phyloP scores from a whole-genome alignment of 306 rosid species.

The Medicago lupulina region DNA sequence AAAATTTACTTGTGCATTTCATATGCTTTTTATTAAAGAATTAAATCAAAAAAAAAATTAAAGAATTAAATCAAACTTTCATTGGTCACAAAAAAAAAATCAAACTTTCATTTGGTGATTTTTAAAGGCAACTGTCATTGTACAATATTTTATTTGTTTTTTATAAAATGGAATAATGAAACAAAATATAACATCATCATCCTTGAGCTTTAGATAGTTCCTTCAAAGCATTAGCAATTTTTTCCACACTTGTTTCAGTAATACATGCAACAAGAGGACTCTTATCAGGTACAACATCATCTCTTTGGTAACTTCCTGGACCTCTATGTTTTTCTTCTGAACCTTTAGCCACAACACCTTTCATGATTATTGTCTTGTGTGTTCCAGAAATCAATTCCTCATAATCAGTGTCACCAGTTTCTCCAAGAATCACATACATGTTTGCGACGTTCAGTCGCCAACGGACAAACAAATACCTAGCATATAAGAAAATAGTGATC shows the following conservation, averaged over 20 bases:
- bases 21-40: too few species aligned
- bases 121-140: not conserved
- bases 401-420: conserved; percentile 81
- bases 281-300: conserved; percentile 68
- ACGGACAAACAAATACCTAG: conserved; percentile 88
- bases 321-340: conserved; percentile 61
- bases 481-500: conserved; percentile 9
- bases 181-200: not conserved
- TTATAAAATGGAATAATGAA: not conserved
- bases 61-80: not conserved
- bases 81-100: not conserved
- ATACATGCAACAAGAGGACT: conserved; percentile 59
- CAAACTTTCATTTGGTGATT: not conserved
- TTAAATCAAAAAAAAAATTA: not conserved
- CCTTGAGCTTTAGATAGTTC: conserved; percentile 45
- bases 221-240: conserved; percentile 47
- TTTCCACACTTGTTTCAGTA: conserved; percentile 38
- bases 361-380: conserved; percentile 79
- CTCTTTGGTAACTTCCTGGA: conserved; percentile 75
- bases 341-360: conserved; percentile 64
- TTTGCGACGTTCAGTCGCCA: conserved; percentile 85
- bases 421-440: conserved; percentile 85
- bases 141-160: not conserved
- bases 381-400: conserved; percentile 93
- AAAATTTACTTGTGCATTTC: too few species aligned